phyloP scores from a whole-genome alignment of 208 protist species.

The Leishmania martiniquensis region DNA sequence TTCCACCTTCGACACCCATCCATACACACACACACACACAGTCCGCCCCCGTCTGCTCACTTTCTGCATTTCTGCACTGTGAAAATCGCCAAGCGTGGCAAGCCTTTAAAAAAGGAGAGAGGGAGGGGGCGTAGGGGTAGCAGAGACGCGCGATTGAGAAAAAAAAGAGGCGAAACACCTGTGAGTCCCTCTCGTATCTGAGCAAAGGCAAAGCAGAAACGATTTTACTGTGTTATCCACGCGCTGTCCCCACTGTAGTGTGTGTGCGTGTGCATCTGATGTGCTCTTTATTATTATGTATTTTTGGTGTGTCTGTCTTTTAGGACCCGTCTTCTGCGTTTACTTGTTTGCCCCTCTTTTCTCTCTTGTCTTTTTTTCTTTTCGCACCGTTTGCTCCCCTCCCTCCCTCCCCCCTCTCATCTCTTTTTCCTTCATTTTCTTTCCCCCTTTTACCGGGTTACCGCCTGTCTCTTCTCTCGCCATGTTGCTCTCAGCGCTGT shows the following conservation, averaged over 20 bases:
- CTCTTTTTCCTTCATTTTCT: not conserved
- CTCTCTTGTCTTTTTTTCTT: conserved; percentile 10
- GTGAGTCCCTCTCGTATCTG: not conserved
- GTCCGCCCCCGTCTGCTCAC: too few species aligned
- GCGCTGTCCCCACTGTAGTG: not conserved
- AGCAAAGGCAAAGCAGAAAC: too few species aligned
- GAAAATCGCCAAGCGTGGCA: too few species aligned
- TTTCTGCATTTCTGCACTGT: too few species aligned
- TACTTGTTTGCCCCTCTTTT: not conserved
- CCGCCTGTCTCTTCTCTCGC: not conserved
- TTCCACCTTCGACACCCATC: not conserved
- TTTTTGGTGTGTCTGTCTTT: not conserved
- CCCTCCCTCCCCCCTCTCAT: not conserved
- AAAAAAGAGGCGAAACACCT: too few species aligned
- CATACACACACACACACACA: too few species aligned
- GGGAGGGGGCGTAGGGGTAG: not conserved
- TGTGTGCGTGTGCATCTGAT: not conserved
- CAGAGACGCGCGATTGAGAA: not conserved
- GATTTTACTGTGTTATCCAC: not conserved
- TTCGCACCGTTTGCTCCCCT: not conserved
- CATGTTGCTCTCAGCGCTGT: too few species aligned
- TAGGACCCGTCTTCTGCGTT: not conserved
- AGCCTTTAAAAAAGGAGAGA: not conserved
- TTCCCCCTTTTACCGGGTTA: not conserved
- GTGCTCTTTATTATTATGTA: not conserved